Base-by-base conservation (phyloP, 495 filamentous ascomycete genomes). In the Diplogelasinospora grovesii region DNA sequence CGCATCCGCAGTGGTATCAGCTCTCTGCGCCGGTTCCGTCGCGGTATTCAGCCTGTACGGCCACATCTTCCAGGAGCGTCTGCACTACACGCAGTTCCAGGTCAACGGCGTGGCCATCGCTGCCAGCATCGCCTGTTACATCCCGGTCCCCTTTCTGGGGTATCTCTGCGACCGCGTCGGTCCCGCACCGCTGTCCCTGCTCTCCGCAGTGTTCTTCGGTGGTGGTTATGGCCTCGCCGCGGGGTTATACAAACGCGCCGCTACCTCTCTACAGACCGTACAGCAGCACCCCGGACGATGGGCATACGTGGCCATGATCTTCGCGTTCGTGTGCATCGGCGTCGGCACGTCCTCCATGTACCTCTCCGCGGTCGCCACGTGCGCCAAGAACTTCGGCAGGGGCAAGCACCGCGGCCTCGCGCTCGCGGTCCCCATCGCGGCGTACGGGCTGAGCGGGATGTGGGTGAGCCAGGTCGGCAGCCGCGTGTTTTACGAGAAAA, bases 361-460 rank as follows among this genome's bases (percentile, higher is more conserved):
- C 57, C 57, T 96, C 19, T 73, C 77, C 24, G 84, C 85, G 0
- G 83, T 98, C 21, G 88, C 92, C 16, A 95, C 89, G 2, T 95
- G 88, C 45, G 92, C 90, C 18, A 98, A 98, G 77, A 97, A 95
- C 61, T 96, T 97, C 59, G 86, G 90, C 14, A 70, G 81, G 26
- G 86, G 89, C 3, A 88, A 82, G 54, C 78, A 93, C 51, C 84
- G 88, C 56, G 90, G 92, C 0, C 60, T 98, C 41, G 89, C 93
- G 53, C 67, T 98, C 38, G 90, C 89, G 16, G 61, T 86, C 36
- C 92, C 92, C 5, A 96, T 98, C 66, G 87, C 92, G 0, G 79
- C 83, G 3, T 94, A 95, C 57, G 92, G 92, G 8, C 63, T 98
- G 33, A 94, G 89, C 50, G 85, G 86, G 4, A 86, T 98, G 85